phyloP scores from a whole-genome alignment of 495 filamentous ascomycete genomes.

The Neurospora sp. region DNA sequence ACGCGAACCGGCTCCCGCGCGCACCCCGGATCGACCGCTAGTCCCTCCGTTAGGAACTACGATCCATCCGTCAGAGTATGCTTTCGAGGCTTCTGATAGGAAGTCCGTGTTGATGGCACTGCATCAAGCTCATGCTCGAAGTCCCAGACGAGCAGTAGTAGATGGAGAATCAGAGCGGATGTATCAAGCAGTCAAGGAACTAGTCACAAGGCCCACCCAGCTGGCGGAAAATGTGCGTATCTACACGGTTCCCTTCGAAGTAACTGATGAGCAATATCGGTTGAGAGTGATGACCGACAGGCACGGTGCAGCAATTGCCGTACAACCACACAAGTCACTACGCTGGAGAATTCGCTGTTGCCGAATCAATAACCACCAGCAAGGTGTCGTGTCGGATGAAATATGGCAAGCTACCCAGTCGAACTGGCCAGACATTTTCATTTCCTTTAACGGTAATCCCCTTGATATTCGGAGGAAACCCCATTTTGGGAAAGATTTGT shows the following conservation, averaged over 20 bases:
- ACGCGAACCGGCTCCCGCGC: background rate
- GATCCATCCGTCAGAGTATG: slow-evolving; percentile 21
- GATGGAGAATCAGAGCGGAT: slow-evolving; percentile 20
- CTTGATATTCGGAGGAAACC: slow-evolving; percentile 52
- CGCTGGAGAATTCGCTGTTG: slow-evolving; percentile 33
- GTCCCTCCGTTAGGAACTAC: background rate
- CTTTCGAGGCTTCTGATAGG: slow-evolving; percentile 29
- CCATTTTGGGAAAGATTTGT: slow-evolving; percentile 64
- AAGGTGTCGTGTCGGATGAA: background rate
- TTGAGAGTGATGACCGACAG: background rate
- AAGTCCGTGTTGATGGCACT: slow-evolving; percentile 39
- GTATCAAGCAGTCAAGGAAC: slow-evolving; percentile 39
- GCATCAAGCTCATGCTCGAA: slow-evolving; percentile 49
- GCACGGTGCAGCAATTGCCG: background rate
- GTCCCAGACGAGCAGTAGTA: slow-evolving; percentile 37
- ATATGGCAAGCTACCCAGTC: slow-evolving; percentile 6
- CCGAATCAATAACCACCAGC: background rate
- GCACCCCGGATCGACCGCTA: background rate
- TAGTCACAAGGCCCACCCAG: slow-evolving; percentile 30
- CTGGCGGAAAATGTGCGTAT: slow-evolving; percentile 20
- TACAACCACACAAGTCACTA: slow-evolving; percentile 19
- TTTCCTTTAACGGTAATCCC: slow-evolving; percentile 54
- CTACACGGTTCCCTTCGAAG: slow-evolving; percentile 24
- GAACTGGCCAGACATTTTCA: slow-evolving; percentile 63
- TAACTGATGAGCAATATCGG: slow-evolving; percentile 22